Evolutionary conservation across 140 eudicot genomes (phyloP).

Genomic region (Anethum foeniculum): DNA sequence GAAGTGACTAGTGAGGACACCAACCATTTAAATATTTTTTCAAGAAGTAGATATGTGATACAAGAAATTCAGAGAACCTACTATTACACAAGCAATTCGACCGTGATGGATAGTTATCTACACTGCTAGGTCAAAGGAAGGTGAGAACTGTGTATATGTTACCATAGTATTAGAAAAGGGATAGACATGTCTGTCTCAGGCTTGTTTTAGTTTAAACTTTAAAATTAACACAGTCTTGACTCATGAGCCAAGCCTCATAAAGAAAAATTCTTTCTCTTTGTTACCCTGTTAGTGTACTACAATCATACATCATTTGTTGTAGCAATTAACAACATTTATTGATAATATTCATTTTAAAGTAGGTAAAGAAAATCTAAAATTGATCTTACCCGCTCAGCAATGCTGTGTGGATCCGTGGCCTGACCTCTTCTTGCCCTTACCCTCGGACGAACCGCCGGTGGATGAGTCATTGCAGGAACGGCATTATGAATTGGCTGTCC

Average conservation of each 20-base stretch:
- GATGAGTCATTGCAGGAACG: slow-evolving; percentile 59
- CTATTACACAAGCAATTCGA: background rate
- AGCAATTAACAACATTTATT: background rate
- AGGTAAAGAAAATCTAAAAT: background rate
- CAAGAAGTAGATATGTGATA: background rate
- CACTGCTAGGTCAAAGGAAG: background rate
- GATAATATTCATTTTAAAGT: background rate
- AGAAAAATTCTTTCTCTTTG: background rate
- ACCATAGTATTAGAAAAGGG: background rate
- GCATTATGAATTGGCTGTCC: slow-evolving; percentile 75
- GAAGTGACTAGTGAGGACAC: background rate
- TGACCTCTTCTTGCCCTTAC: slow-evolving; percentile 96
- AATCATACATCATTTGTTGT: background rate
- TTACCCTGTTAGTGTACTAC: too few relatives aligned
- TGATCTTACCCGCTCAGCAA: slow-evolving; percentile 87
- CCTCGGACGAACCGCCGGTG: slow-evolving; percentile 84
- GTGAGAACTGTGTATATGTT: background rate
- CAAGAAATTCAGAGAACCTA: background rate
- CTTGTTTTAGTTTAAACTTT: background rate
- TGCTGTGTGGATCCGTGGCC: slow-evolving; percentile 99
- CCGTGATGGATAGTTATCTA: background rate
- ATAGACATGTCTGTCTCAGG: background rate
- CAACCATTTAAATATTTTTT: background rate
- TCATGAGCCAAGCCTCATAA: background rate
- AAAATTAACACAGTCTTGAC: background rate